These are phyloP conservation scores for Globisporangium nagaii DNA, from an alignment of 352 stramenopile genomes.

Conservation along the genomic window DNA sequence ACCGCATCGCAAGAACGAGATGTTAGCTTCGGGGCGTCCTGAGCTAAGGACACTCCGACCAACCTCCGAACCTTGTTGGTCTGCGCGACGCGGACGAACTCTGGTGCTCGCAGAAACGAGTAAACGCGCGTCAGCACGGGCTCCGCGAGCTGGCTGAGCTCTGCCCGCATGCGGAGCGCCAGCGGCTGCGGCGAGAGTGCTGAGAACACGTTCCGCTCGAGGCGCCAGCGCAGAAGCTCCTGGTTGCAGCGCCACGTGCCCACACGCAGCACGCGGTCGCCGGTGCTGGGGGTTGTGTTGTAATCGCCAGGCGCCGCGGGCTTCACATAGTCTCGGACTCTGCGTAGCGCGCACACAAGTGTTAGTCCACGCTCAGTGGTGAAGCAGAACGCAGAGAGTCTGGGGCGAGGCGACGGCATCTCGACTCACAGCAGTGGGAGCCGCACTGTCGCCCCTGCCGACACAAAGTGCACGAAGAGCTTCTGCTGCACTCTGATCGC, in stretches of 20 bases:
- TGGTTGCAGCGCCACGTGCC: constrained; percentile 28
- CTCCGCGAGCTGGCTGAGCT: constrained; percentile 34
- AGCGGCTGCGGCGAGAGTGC: constrained; percentile 13
- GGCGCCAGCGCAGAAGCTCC: constrained; percentile 38
- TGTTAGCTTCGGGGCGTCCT: no score
- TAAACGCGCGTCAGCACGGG: constrained; percentile 20
- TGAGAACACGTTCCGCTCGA: constrained; percentile 39
- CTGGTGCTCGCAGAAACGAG: constrained; percentile 21
- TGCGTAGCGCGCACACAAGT: constrained; percentile 7
- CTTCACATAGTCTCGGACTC: constrained; percentile 38
- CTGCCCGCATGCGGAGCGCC: constrained; percentile 22
- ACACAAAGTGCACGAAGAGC: constrained; percentile 52
- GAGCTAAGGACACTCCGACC: no score
- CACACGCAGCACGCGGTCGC: constrained; percentile 9
- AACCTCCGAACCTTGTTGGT: constrained; percentile 26
- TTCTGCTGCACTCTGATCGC: constrained; percentile 24
- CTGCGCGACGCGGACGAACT: constrained; percentile 28
- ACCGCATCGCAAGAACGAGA: no score
- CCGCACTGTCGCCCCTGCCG: constrained; percentile 14
- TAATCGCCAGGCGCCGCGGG: background rate
- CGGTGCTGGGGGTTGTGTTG: background rate
- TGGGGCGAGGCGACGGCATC: no score
- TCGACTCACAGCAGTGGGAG: constrained; percentile 27
- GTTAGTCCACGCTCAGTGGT: background rate
- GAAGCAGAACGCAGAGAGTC: background rate